These are phyloP conservation scores for Delphinella strobiligena DNA, from an alignment of 2,329 filamentous ascomycete genomes.

Conservation along the genomic window DNA sequence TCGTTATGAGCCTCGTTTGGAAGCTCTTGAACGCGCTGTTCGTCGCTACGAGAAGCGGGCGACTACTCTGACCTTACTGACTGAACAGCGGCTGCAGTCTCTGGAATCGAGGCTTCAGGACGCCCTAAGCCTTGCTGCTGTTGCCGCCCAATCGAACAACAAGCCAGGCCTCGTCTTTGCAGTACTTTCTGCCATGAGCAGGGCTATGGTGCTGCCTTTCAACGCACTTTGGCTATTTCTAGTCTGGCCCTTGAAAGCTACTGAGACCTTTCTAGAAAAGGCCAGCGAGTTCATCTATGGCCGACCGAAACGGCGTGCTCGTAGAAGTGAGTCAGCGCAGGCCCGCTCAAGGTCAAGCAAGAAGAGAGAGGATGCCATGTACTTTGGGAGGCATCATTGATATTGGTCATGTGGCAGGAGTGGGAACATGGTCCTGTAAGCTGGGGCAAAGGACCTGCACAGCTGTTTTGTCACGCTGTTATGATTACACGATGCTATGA, in stretches of 20 bases:
- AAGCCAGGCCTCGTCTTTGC: constrained; percentile 14
- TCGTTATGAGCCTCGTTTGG: constrained; percentile 68
- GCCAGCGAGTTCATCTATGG: constrained; percentile 5
- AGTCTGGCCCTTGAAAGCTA: constrained; percentile 6
- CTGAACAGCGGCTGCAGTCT: constrained; percentile 60
- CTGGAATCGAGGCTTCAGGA: constrained; percentile 64
- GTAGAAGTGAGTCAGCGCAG: constrained; percentile 1
- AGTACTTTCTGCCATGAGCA: constrained; percentile 11
- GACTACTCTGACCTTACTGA: constrained; percentile 61
- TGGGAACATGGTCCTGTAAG: too few relatives aligned
- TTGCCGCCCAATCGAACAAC: constrained; percentile 43
- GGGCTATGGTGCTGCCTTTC: constrained; percentile 1
- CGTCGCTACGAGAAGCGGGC: constrained; percentile 85
- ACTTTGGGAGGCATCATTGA: constrained; percentile 5
- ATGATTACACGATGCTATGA: too few relatives aligned
- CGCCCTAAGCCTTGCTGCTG: constrained; percentile 67
- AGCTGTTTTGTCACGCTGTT: too few relatives aligned
- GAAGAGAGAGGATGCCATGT: constrained; percentile 5
- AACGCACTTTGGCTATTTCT: constrained; percentile 1
- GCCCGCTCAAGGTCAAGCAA: not conserved
- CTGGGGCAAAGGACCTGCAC: too few relatives aligned
- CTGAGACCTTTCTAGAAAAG: constrained; percentile 5
- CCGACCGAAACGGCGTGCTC: constrained; percentile 1
- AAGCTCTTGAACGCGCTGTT: constrained; percentile 78
- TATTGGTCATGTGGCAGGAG: too few relatives aligned